Evolutionary conservation across 352 stramenopile genomes (phyloP), one percentile per base, ranked within the genome.

Genomic region (Phytophthora pistaciae): DNA sequence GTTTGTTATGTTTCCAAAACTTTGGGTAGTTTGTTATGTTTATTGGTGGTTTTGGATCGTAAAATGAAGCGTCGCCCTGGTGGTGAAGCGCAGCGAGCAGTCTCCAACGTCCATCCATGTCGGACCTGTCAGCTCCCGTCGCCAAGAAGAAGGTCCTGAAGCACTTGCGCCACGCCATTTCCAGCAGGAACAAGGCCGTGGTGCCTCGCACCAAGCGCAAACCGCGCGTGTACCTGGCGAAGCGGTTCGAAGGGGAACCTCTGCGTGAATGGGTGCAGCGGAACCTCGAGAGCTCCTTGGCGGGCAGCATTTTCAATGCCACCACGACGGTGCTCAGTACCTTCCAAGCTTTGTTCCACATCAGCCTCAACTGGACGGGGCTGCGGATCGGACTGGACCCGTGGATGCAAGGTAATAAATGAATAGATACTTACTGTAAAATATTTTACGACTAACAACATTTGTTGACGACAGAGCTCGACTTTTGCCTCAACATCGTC

Each of bases 251-350:
- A 1, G 86, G 75, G 14, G 88, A 95, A 57, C 68, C 69, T 2
- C 53, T 88, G 14, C 85, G 83, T 18, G 81, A 91, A 49, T 95
- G 84, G 83, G 74, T 91, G 53, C 84, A 92, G 29, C 84, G 88
- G 46, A 95, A 91, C 52, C 80, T 93, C 10, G 84, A 93, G 67
- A 87, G 86, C 36, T 91, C 85, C 29, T 79, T 83, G 11, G 78
- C 73, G 5, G 85, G 80, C 14, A 89, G 63, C 54, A 38, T 77
- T 36, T 68, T 87, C 25, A 74, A 85, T 16, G 40, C 66, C 2
- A 54, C 72, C 7, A 89, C 91, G 72, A 80, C 82, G 6, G 36
- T 86, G 9, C 64, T 93, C 9, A 92, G 85, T 62, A 67, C 87
- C 5, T 91, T 90, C 33, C 78, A 91, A 58, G 86, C 91, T 36